Evolutionary conservation across 768 basidiomycete species (phyloP), one percentile per base, ranked within the genome.

Genomic region (Xanthoconium stramineum): DNA sequence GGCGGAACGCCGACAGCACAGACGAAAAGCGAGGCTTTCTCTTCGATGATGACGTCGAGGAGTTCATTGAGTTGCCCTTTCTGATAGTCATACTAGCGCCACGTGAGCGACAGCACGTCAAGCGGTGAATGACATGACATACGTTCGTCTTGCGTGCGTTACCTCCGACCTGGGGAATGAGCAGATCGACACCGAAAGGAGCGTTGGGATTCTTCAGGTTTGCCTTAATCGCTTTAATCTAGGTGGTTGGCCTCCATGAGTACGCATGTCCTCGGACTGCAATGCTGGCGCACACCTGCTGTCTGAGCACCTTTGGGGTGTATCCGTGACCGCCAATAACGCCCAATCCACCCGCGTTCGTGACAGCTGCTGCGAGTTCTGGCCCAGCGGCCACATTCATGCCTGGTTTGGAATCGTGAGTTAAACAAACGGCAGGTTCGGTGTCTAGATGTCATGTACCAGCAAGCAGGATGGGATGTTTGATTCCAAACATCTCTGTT

Each of bases 301-400:
- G 77, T 43, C 87, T 83, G 24, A 94, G 80, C 49, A 90, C 78
- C 71, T 88, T 89, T 20, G 89, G 89, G 3, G 92, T 91, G 68
- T 88, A 94, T 0, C 91, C 91, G 33, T 89, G 78, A 52, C 94
- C 94, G 37, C 94, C 94, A 58, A 98, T 92, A 50, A 96, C 92
- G 59, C 94, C 94, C 42, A 97, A 63, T 50, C 94, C 94, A 47
- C 94, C 94, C 29, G 93, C 94, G 65, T 96, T 97, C 43, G 91
- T 92, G 55, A 96, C 94, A 38, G 91, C 94, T 39, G 94, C 94
- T 17, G 93, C 94, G 28, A 95, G 83, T 70, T 94, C 92, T 17
- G 94, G 82, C 24, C 85, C 85, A 8, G 83, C 82, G 19, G 84
- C 83, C 15, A 84, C 83, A 59, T 85, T 85, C 83, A 83, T 84